Base-by-base conservation (phyloP, 257 asterid genomes). In the Primulina eburnea region DNA sequence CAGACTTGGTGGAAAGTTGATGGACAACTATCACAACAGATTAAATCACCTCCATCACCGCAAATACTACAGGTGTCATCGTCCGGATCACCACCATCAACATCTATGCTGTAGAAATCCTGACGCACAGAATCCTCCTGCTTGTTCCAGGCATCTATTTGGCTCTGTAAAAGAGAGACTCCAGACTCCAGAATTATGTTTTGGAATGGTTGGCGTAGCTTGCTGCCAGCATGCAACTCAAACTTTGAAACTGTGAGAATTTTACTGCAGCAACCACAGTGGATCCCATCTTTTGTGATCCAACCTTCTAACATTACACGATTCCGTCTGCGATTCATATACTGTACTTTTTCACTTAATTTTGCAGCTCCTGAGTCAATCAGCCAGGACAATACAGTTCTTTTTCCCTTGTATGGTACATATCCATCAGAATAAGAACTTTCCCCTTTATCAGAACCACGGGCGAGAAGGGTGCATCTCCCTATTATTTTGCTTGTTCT, bases 201-300 rank as follows among this genome's bases (percentile, higher is more conserved):
- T 65, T 91, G 97, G 79, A 83, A 94, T 14, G 97, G 95, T 76
- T 88, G 97, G 4, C 96, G 92, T 79, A 81, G 68, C 77, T 86
- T 94, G 85, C 97, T 91, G 65, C 95, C 97, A 29, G 99, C 97
- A 88, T 94, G 99, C 75, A 94, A 81, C 89, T 94, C 99, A 70
- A 94, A 94, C 85, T 91, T 94, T 20, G 93, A 89, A 64, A 94
- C 89, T 7, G 99, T 77, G 29, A 94, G 89, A 65, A 94, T 94
- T 78, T 94, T 94, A 80, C 99, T 89, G 61, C 97, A 94, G 85
- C 99, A 94, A 64, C 99, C 96, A 70, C 99, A 94, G 65, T 94
- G 99, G 67, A 94, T 83, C 14, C 99, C 99, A 40, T 94, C 97
- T 67, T 94, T 83, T 6, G 99, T 91, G 61, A 94, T 76, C 99